Percentiles rank a stretch among this genome's conserved stretches.
Evolutionary conservation across 1,139 yeast species (phyloP).

Genomic region (Hemisphaericaspora subhashii): DNA sequence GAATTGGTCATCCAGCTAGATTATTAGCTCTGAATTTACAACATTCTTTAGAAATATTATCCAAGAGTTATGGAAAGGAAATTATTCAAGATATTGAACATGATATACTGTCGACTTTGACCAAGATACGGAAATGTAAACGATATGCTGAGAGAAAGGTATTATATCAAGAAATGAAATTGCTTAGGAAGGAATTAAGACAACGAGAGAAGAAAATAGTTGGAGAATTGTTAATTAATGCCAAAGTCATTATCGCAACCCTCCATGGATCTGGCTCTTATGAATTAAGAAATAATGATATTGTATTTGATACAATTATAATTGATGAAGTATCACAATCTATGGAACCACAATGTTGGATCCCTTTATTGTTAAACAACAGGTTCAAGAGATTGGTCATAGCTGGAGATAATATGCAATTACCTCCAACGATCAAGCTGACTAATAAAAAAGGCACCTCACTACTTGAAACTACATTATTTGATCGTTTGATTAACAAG

Average conservation of each 20-base stretch:
- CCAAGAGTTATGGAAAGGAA: conserved; percentile 51
- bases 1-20: conserved; percentile 95
- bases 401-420: conserved; percentile 86
- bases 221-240: conserved; percentile 54
- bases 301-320: conserved; percentile 74
- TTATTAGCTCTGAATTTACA: conserved; percentile 59
- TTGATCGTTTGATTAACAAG: conserved; percentile 71
- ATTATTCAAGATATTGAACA: conserved; percentile 65
- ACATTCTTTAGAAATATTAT: conserved; percentile 76
- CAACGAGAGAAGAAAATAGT: conserved; percentile 65
- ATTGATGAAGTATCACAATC: conserved; percentile 97
- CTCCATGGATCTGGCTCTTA: conserved; percentile 85
- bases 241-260: conserved; percentile 77
- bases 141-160: conserved; percentile 63
- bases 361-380: conserved; percentile 73
- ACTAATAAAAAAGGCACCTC: conserved; percentile 26
- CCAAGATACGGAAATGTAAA: conserved; percentile 63
- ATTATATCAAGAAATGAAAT: conserved; percentile 69
- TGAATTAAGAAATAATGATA: conserved; percentile 45
- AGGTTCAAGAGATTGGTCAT: conserved; percentile 62
- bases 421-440: conserved; percentile 72
- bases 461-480: conserved; percentile 54
- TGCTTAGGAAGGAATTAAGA: conserved; percentile 66
- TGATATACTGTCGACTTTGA: conserved; percentile 66
- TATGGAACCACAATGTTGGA: conserved; percentile 95